Evolutionary conservation across 2,329 filamentous ascomycete genomes (phyloP).

Genomic region (Beauveria sp.): DNA sequence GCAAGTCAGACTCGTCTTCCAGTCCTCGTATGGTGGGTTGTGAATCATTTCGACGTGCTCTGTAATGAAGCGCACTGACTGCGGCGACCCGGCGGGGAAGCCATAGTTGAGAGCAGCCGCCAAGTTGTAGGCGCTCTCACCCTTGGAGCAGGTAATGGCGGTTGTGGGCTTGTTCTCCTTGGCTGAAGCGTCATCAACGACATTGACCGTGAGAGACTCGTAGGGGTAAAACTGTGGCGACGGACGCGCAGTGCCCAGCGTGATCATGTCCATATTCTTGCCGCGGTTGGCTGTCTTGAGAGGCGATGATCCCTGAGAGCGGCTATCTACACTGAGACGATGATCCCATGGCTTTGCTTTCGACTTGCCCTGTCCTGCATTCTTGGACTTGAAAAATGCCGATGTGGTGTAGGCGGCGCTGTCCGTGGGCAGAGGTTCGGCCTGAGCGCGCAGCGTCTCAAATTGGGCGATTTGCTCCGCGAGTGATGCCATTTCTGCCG

Average conservation of each 20-base stretch:
- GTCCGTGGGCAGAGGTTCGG: constrained; percentile 11
- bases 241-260: constrained; percentile 8
- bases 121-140: constrained; percentile 16
- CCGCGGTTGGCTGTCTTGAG: constrained; percentile 8
- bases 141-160: constrained; percentile 9
- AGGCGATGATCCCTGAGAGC: constrained; percentile 4
- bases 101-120: constrained; percentile 64
- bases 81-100: constrained; percentile 63
- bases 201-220: constrained; percentile 7
- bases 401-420: constrained; percentile 10
- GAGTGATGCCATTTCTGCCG: neutral
- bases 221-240: constrained; percentile 9
- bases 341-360: constrained; percentile 1
- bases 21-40: constrained; percentile 64
- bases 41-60: constrained; percentile 72
- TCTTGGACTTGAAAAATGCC: constrained; percentile 9
- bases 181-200: constrained; percentile 8
- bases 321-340: constrained; percentile 5
- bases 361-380: constrained; percentile 6
- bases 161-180: constrained; percentile 5
- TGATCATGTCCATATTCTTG: constrained; percentile 10
- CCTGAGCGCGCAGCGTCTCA: constrained; percentile 1
- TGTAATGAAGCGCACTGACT: constrained; percentile 62
- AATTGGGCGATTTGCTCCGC: constrained; percentile 9
- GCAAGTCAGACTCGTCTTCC: constrained; percentile 58